Evolutionary conservation across 2,329 filamentous ascomycete species (phyloP), one percentile per base, ranked within the genome.

Genomic region (Verticillium zaregamsianum): DNA sequence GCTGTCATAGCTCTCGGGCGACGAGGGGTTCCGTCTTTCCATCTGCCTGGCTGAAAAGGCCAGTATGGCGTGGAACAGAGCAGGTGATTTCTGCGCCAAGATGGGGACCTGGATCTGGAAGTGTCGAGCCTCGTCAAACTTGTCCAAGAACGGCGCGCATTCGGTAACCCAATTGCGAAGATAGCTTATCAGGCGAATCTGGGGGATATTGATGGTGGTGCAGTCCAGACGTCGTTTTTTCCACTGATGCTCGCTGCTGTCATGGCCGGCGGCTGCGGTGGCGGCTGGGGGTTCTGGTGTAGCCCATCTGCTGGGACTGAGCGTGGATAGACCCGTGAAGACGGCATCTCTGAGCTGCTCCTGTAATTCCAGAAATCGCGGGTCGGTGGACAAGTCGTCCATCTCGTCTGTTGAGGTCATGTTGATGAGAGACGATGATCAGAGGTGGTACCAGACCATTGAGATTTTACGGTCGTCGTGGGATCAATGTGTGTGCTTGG

Each of bases 31-130:
- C 55, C 55, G 28, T 57, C 55, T 33, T 14, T 57, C 55, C 65
- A 82, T 79, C 61, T 83, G 80, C 3, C 81, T 75, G 3, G 82
- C 80, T 0, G 82, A 85, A 7, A 86, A 77, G 1, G 83, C 82
- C 6, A 86, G 72, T 35, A 86, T 77, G 0, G 81, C 80, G 62
- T 82, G 82, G 3, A 79, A 70, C 3, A 85, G 65, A 28, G 79
- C 72, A 0, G 77, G 72, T 28, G 79, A 79, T 28, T 71, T 74
- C 52, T 77, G 77, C 1, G 82, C 81, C 33, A 85, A 70, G 2
- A 80, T 70, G 0, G 83, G 80, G 3, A 86, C 72, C 12, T 81
- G 76, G 1, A 80, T 77, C 20, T 80, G 79, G 66, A 86, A 86
- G 55, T 80, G 78, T 14, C 80, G 79, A 15, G 80, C 72, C 32